Evolutionary conservation across 768 basidiomycete genomes (phyloP), one percentile per base, ranked within the genome.

Genomic region (Naganishia antarctica): DNA sequence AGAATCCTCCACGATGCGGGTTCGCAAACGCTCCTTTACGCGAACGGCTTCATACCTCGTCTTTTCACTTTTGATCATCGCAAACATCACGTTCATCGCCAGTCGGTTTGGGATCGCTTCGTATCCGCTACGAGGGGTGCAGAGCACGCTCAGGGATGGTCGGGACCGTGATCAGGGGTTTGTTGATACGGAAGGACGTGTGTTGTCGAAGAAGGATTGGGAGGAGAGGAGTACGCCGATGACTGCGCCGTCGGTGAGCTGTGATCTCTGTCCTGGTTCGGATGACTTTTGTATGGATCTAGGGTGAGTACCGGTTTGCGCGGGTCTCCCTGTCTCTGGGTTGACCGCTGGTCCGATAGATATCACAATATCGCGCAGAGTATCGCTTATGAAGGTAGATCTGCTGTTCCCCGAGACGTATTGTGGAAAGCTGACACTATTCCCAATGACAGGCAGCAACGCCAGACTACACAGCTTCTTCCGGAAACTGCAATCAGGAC

Each of bases 261-360:
- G 53, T 26, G 53, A 57, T 26, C 53, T 57, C 15, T 57, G 53
- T 57, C 53, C 53, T 32, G 53, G 34, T n/a, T 34, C 53, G 37
- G 53, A 57, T 40, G 53, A 57, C 31, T 57, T 57, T 37, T 57
- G 53, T 16, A 57, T 57, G 53, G 53, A 57, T 25, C 37, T 57
- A 12, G 53, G 53, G 53, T 57, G 37, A 57, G 53, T 57, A 6
- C 34, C 15, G 25, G 32, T 31, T 1, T 13, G 15, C 18, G 23
- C 23, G 15, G n/a, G n/a, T n/a, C n/a, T 31, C 13, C 18, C 23
- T 7, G 21, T 23, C 4, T 40, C n/a, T 7, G 37, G 12, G 37
- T 23, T 57, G 53, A 41, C 2, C 5, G 18, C 34, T 13, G 6
- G 7, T 23, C 1, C 26, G 5, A 12, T 16, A 31, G 37, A 29